A percentile compares a stretch with the other conserved stretches of the same genome.
Conservation (phyloP, 345 rosid species). For the Dipteronia dyeriana region DNA sequence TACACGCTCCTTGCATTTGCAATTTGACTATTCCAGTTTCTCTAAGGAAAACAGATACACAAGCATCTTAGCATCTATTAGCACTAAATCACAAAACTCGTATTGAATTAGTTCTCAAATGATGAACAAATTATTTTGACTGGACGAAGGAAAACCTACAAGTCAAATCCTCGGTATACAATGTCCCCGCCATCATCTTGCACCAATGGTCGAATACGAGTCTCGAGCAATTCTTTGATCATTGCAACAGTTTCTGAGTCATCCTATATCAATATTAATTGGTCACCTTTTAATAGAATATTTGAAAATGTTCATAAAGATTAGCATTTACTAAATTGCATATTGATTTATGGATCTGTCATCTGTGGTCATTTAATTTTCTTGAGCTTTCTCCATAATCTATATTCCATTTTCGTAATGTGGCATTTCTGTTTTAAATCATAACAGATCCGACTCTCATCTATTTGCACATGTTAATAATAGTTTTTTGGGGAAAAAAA, state of each 20-base stretch:
- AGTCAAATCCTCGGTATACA: constrained; percentile 81
- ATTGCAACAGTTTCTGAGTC: constrained; percentile 97
- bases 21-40: constrained; percentile 90
- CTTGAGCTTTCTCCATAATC: background rate
- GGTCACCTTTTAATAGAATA: background rate
- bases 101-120: background rate
- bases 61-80: constrained; percentile 10
- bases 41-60: constrained; percentile 39
- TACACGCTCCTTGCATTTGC: constrained; percentile 98
- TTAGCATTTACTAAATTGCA: background rate
- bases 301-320: background rate
- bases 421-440: background rate
- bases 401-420: background rate
- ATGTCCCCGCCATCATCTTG: constrained; percentile 99
- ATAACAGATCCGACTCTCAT: constrained; percentile 5
- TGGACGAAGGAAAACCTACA: constrained; percentile 43
- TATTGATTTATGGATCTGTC: background rate
- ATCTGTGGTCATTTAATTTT: background rate
- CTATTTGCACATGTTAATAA: background rate
- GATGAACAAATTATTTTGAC: background rate
- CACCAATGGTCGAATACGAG: constrained; percentile 95
- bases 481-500: background rate
- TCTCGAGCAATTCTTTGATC: constrained; percentile 96
- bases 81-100: background rate
- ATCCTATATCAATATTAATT: constrained; percentile 49